These are phyloP conservation scores for Sclerotinia trifoliorum DNA, from an alignment of 2,329 filamentous ascomycete species.

Conservation along the genomic window DNA sequence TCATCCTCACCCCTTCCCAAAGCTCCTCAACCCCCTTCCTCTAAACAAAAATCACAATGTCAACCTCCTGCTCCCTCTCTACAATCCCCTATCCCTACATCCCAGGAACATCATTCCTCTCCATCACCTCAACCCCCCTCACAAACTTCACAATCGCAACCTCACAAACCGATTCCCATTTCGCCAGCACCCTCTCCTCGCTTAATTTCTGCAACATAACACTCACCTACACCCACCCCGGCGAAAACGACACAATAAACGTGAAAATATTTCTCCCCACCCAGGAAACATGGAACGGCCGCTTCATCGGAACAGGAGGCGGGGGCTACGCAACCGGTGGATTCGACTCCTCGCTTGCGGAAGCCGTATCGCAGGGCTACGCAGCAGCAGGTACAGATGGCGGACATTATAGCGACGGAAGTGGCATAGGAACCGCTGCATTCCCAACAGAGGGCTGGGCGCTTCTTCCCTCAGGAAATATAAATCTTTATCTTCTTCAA, in stretches of 20 bases:
- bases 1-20: not conserved
- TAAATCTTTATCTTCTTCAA: constrained; percentile 35
- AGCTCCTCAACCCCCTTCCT: not conserved
- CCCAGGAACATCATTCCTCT: constrained; percentile 4
- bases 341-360: not conserved
- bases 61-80: not conserved
- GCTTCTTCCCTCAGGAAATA: constrained; percentile 24
- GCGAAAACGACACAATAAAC: constrained; percentile 30
- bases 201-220: constrained; percentile 22
- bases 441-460: constrained; percentile 4
- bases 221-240: constrained; percentile 33
- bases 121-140: not conserved
- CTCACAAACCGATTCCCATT: not conserved
- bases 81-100: not conserved
- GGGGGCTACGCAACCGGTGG: not conserved
- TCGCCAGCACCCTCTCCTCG: not conserved
- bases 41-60: not conserved
- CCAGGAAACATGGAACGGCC: constrained; percentile 6
- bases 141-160: not conserved
- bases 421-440: rapidly evolving
- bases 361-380: not conserved
- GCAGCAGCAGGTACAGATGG: constrained; percentile 9
- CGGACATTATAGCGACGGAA: not conserved
- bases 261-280: constrained; percentile 36
- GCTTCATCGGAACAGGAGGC: constrained; percentile 19